phyloP scores from a whole-genome alignment of 257 asterid genomes.

The Solanum chilense region DNA sequence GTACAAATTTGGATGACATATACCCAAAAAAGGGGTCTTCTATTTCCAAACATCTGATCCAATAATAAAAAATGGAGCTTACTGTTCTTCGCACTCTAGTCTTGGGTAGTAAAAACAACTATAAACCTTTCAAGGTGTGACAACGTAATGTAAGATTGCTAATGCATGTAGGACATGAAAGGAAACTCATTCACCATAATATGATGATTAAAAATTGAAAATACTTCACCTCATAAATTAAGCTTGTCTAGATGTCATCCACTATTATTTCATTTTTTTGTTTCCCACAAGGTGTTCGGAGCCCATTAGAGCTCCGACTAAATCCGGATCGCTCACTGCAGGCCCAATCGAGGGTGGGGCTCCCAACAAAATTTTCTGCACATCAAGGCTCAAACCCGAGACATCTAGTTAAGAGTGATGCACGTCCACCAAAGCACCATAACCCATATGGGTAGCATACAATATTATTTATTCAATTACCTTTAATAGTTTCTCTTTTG shows the following conservation, averaged over 20 bases:
- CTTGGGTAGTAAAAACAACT: background rate
- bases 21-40: background rate
- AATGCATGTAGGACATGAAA: background rate
- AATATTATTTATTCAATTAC: background rate
- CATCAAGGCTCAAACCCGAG: no score
- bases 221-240: background rate
- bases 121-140: background rate
- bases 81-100: background rate
- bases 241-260: background rate
- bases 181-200: background rate
- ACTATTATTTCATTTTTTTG: no score
- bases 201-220: background rate
- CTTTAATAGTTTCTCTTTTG: background rate
- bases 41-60: background rate
- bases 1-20: background rate
- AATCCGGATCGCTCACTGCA: no score
- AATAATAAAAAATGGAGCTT: background rate
- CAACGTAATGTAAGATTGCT: background rate
- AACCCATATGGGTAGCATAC: no score
- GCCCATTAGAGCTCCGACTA: no score
- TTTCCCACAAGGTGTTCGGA: no score
- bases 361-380: no score
- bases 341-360: no score
- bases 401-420: no score
- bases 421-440: no score